A percentile compares a stretch with the other conserved stretches of the same genome.
Conservation (phyloP, 2,329 filamentous ascomycete genomes). For the Ascochyta pisi region DNA sequence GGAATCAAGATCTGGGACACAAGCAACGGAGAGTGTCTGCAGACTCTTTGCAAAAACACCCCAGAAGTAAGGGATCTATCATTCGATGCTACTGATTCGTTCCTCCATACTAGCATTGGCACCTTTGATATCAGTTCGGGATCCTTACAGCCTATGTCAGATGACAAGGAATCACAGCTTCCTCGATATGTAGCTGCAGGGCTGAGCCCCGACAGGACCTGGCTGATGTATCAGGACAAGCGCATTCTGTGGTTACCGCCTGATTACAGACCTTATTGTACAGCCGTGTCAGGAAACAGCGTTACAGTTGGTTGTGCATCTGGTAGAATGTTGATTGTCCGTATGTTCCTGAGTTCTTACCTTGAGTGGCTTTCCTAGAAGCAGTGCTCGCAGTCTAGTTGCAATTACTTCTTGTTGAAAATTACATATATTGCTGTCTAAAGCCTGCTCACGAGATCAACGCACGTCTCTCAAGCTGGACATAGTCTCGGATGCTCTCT, state of each 20-base stretch:
- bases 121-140: neutral
- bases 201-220: neutral
- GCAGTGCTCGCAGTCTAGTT: too few relatives aligned
- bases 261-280: neutral
- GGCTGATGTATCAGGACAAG: neutral
- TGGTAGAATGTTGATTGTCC: too few relatives aligned
- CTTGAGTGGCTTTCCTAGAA: too few relatives aligned
- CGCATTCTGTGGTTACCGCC: neutral
- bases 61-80: neutral
- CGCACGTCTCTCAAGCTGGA: too few relatives aligned
- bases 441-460: too few relatives aligned
- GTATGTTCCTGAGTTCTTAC: too few relatives aligned
- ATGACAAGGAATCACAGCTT: neutral
- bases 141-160: neutral
- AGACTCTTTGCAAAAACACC: slow-evolving; percentile 16
- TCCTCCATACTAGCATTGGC: neutral
- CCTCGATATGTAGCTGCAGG: neutral
- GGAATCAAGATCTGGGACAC: slow-evolving; percentile 1
- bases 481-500: too few relatives aligned
- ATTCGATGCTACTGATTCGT: neutral
- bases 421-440: too few relatives aligned
- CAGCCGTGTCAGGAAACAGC: neutral
- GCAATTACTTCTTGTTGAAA: too few relatives aligned
- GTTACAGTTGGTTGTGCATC: too few relatives aligned
- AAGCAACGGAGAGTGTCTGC: neutral